These are phyloP conservation scores for Brassica carinata DNA, from an alignment of 345 rosid species.

Conservation along the genomic window DNA sequence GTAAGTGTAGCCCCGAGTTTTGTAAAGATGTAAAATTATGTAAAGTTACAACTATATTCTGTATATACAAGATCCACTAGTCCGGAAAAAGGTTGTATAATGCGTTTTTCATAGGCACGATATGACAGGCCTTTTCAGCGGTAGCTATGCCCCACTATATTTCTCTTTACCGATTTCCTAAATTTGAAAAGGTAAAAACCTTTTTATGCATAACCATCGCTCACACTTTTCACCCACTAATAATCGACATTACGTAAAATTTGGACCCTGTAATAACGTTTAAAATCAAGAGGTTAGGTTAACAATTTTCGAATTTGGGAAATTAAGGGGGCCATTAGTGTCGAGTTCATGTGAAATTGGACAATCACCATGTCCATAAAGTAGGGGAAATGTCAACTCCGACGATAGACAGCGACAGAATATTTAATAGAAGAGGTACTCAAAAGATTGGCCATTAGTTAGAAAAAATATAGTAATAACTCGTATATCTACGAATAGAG, in stretches of 20 bases:
- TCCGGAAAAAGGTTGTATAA: conserved; percentile 18
- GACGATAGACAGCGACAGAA: background rate
- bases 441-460: background rate
- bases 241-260: conserved; percentile 16
- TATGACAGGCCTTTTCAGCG: conserved; percentile 24
- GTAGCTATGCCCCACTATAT: conserved; percentile 26
- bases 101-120: conserved; percentile 37
- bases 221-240: background rate
- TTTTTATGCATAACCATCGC: conserved; percentile 29
- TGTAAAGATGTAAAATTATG: background rate
- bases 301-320: background rate
- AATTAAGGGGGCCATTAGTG: conserved; percentile 26
- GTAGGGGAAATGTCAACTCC: conserved; percentile 38
- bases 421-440: background rate
- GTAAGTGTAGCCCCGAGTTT: background rate
- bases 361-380: conserved; percentile 16
- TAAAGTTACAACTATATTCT: background rate
- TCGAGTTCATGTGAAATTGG: conserved; percentile 8
- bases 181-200: conserved; percentile 31
- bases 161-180: conserved; percentile 19
- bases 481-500: background rate
- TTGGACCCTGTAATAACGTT: conserved; percentile 7
- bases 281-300: conserved; percentile 14
- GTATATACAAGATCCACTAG: conserved; percentile 18
- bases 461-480: background rate